phyloP scores from a whole-genome alignment of 2,329 filamentous ascomycete species.

The Grosmannia huntii region DNA sequence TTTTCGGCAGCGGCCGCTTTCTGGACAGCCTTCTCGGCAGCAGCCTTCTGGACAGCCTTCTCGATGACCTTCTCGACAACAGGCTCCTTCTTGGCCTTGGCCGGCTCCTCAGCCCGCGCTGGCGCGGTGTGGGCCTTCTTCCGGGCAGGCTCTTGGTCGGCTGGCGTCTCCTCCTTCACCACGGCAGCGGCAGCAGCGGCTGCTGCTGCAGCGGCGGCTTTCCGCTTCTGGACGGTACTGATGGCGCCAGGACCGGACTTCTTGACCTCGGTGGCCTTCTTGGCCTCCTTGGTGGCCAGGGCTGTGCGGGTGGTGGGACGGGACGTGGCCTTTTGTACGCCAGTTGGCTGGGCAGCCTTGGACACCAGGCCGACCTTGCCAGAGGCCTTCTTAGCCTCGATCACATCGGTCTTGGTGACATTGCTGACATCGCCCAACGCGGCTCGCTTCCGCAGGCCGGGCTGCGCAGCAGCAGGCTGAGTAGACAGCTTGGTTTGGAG shows the following conservation, averaged over 20 bases:
- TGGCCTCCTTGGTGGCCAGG: conserved; percentile 32
- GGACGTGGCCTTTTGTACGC: conserved; percentile 67
- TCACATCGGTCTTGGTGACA: conserved; percentile 62
- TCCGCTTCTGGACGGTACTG: conserved; percentile 55
- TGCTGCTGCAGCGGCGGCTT: conserved; percentile 25
- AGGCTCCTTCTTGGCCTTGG: conserved; percentile 24
- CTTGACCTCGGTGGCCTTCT: conserved; percentile 57
- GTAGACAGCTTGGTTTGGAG: conserved; percentile 57
- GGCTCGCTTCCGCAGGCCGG: conserved; percentile 54
- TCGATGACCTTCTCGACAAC: conserved; percentile 30
- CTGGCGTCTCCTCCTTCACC: conserved; percentile 45
- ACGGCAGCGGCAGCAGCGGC: conserved; percentile 29
- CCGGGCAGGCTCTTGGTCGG: conserved; percentile 55
- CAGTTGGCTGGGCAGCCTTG: conserved; percentile 70
- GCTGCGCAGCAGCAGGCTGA: conserved; percentile 31
- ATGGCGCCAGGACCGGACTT: conserved; percentile 58
- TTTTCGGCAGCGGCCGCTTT: conserved; percentile 11
- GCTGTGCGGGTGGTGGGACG: conserved; percentile 43
- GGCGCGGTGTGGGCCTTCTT: conserved; percentile 46
- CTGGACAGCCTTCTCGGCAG: not conserved
- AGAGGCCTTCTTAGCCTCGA: conserved; percentile 62
- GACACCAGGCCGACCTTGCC: conserved; percentile 59
- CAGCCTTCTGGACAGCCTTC: not conserved
- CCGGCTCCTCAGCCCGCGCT: conserved; percentile 36
- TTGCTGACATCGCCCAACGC: conserved; percentile 94